phyloP scores from a whole-genome alignment of 345 rosid species.

The Citrus mangshanensis region DNA sequence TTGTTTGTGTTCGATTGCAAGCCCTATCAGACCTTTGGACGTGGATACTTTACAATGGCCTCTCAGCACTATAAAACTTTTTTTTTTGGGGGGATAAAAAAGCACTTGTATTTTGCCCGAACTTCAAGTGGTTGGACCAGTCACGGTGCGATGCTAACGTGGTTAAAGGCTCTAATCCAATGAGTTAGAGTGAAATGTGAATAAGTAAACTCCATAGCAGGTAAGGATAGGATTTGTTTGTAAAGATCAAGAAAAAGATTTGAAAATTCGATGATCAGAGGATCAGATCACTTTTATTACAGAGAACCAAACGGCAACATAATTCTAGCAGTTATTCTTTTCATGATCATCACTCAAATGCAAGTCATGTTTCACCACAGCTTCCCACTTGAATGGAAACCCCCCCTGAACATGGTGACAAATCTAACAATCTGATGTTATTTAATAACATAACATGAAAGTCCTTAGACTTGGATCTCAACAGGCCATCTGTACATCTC shows the following conservation, averaged over 20 bases:
- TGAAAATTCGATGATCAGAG: neutral
- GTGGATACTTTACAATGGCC: no score
- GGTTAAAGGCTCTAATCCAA: no score
- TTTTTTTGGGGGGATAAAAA: no score
- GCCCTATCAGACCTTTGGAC: no score
- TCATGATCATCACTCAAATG: neutral
- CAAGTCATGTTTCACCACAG: neutral
- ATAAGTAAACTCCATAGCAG: no score
- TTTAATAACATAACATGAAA: neutral
- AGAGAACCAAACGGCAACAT: neutral
- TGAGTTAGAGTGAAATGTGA: no score
- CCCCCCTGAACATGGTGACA: neutral
- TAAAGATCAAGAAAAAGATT: neutral
- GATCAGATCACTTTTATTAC: neutral
- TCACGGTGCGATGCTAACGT: no score
- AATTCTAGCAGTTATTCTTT: neutral
- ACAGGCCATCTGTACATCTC: slow-evolving; percentile 89
- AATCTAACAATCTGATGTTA: neutral
- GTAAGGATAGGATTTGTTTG: no score
- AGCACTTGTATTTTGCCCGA: no score
- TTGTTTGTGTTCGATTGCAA: no score
- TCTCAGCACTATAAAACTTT: no score
- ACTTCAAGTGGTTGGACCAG: no score
- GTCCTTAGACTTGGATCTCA: slow-evolving; percentile 54
- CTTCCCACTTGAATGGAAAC: neutral